Conservation (phyloP, 176 grass and related monocot species). For the Eremochloa ophiuroides region DNA sequence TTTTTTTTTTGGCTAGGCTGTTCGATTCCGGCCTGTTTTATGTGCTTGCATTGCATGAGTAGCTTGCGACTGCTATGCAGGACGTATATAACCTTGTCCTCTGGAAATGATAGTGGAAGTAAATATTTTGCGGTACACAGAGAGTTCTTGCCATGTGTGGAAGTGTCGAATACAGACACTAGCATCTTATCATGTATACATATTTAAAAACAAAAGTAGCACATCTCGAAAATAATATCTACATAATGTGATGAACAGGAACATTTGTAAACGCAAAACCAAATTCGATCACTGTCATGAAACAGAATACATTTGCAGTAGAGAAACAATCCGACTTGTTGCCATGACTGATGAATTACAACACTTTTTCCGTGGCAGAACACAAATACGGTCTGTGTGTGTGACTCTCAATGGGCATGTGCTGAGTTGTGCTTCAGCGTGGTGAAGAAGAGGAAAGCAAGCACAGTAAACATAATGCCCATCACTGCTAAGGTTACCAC, state of each 20-base stretch:
- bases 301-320: not conserved
- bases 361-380: not conserved
- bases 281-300: not conserved
- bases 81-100: not conserved
- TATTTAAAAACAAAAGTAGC: not conserved
- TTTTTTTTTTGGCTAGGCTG: too few relatives aligned
- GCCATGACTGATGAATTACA: not conserved
- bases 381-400: not conserved
- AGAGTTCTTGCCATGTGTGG: not conserved
- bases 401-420: not conserved
- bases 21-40: not conserved
- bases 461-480: not conserved
- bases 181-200: not conserved
- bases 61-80: not conserved
- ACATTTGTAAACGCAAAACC: not conserved
- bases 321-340: not conserved
- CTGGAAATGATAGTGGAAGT: not conserved
- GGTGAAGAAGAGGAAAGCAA: constrained; percentile 20
- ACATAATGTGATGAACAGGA: not conserved
- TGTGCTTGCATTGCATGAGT: not conserved
- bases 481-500: constrained; percentile 21
- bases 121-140: not conserved
- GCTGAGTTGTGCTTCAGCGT: constrained; percentile 28
- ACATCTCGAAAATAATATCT: not conserved
- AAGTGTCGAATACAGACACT: not conserved